phyloP scores from a whole-genome alignment of 2,329 filamentous ascomycete genomes.

The Penicillium psychrosexuale region DNA sequence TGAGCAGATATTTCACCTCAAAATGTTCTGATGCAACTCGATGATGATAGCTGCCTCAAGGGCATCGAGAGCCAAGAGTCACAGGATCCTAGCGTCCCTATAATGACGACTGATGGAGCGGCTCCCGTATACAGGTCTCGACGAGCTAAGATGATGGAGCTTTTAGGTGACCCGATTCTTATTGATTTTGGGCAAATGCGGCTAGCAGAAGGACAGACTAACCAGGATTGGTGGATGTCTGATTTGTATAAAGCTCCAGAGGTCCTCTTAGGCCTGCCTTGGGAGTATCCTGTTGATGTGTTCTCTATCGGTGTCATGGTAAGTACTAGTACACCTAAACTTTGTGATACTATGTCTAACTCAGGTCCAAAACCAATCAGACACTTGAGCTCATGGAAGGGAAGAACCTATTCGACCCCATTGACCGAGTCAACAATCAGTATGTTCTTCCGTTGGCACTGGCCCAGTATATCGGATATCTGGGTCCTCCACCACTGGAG shows the following conservation, averaged over 20 bases:
- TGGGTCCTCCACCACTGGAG: background rate
- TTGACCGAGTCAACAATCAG: background rate
- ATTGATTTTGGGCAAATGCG: background rate
- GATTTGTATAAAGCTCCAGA: background rate
- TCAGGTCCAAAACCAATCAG: background rate
- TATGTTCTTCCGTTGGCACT: background rate
- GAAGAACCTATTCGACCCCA: background rate
- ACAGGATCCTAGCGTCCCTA: background rate
- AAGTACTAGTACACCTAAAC: background rate
- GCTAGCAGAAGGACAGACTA: background rate
- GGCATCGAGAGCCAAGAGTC: background rate
- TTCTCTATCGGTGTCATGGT: background rate
- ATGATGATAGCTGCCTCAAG: background rate
- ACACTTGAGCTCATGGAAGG: background rate
- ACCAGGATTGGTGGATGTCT: background rate
- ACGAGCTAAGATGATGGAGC: background rate
- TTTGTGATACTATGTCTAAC: background rate
- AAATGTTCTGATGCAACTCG: background rate
- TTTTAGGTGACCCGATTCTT: background rate
- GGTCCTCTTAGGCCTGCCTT: background rate
- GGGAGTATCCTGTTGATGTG: background rate
- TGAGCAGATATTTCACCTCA: background rate
- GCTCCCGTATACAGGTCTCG: no score
- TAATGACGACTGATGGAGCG: background rate
- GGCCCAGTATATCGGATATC: background rate